A percentile compares a stretch with the other conserved stretches of the same genome.
Evolutionary conservation across 768 basidiomycete species (phyloP).

Genomic region (Phylloporus scabripes): DNA sequence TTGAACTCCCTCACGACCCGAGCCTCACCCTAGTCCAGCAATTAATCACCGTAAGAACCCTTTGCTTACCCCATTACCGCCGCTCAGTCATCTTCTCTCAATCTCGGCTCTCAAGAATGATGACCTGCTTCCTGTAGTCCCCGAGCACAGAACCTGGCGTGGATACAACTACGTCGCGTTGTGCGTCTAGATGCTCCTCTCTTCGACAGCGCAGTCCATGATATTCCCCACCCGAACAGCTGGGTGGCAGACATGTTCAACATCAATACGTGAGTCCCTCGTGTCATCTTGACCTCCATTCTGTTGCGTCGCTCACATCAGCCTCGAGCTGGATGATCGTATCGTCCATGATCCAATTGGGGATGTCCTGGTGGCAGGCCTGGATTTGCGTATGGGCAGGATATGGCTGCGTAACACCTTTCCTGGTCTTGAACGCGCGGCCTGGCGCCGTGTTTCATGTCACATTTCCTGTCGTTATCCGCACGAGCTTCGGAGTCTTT

Average conservation of each 20-base stretch:
- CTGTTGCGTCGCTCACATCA: background rate
- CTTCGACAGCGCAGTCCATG: background rate
- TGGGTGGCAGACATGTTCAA: constrained; percentile 83
- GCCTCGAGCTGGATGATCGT: constrained; percentile 64
- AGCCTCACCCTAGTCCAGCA: constrained; percentile 49
- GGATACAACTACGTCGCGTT: constrained; percentile 62
- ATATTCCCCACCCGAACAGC: constrained; percentile 32
- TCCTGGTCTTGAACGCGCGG: constrained; percentile 73
- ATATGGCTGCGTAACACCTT: constrained; percentile 55
- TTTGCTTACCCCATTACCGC: constrained; percentile 1
- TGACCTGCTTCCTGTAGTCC: constrained; percentile 63
- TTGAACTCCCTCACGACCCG: constrained; percentile 52
- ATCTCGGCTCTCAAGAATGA: constrained; percentile 46
- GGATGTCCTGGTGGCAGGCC: constrained; percentile 80
- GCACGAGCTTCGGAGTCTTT: constrained; percentile 75
- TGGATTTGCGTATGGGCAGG: constrained; percentile 76
- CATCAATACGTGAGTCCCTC: constrained; percentile 56
- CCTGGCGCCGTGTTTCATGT: constrained; percentile 74
- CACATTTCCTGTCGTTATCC: constrained; percentile 69
- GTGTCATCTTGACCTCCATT: background rate
- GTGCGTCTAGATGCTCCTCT: constrained; percentile 31
- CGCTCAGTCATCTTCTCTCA: constrained; percentile 7
- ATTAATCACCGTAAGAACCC: constrained; percentile 48
- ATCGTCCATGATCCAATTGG: constrained; percentile 66
- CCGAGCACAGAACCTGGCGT: constrained; percentile 61